Evolutionary conservation across 176 grass and related monocot species (phyloP).

Genomic region (Carex myosuroides): DNA sequence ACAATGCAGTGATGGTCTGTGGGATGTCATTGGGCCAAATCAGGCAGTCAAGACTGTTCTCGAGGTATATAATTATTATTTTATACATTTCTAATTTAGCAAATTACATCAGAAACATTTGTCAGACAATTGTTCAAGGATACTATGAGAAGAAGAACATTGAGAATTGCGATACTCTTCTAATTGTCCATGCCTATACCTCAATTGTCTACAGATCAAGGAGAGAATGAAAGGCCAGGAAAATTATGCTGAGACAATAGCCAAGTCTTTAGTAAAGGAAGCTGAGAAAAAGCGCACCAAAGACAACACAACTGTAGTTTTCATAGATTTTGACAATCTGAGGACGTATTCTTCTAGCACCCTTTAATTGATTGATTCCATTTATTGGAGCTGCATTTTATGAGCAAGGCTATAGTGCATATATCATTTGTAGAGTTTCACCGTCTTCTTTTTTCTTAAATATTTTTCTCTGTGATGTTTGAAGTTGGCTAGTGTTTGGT

Average conservation of each 20-base stretch:
- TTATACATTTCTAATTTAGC: background rate
- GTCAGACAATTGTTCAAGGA: background rate
- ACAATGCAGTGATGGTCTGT: slow-evolving; percentile 64
- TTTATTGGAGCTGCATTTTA: background rate
- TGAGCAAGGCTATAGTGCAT: slow-evolving; percentile 14
- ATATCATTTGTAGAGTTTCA: background rate
- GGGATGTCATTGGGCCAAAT: slow-evolving; percentile 75
- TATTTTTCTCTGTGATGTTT: background rate
- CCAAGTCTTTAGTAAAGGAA: slow-evolving; percentile 47
- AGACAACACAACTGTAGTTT: slow-evolving; percentile 80
- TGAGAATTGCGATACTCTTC: background rate
- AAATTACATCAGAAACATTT: background rate
- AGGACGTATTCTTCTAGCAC: slow-evolving; percentile 50
- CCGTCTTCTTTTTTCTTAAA: background rate
- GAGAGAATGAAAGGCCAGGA: slow-evolving; percentile 22
- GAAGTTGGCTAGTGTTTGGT: background rate
- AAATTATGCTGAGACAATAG: slow-evolving; percentile 38
- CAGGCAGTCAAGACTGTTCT: slow-evolving; percentile 53
- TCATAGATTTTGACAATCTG: slow-evolving; percentile 77
- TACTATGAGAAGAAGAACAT: background rate
- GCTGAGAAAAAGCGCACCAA: slow-evolving; percentile 57
- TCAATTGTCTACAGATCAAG: slow-evolving; percentile 32
- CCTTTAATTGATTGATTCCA: background rate
- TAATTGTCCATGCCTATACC: background rate
- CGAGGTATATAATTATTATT: slow-evolving; percentile 33